phyloP scores from a whole-genome alignment of 2,329 filamentous ascomycete genomes.

The Mycogone perniciosa region DNA sequence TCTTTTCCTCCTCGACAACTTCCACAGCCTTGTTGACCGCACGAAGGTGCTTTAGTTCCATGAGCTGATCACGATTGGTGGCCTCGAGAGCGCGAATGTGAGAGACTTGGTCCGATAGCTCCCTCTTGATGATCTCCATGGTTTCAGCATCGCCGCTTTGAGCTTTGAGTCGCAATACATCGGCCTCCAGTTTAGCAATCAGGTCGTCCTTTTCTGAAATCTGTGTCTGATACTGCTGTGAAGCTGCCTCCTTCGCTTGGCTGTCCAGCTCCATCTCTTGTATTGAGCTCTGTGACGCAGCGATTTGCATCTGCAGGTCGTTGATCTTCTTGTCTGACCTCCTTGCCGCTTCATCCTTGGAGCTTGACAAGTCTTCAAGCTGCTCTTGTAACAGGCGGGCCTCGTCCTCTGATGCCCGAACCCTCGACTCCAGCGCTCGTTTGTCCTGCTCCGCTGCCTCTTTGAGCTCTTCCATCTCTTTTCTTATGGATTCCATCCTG shows the following conservation, averaged over 20 bases:
- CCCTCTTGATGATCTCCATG: conserved; percentile 74
- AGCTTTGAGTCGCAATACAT: conserved; percentile 77
- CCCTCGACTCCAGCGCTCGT: conserved; percentile 60
- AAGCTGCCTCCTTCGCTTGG: conserved; percentile 46
- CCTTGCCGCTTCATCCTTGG: conserved; percentile 64
- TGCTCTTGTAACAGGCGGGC: conserved; percentile 73
- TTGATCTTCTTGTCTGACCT: conserved; percentile 47
- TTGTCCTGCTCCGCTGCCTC: conserved; percentile 49
- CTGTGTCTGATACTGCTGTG: conserved; percentile 59
- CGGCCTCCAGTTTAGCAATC: conserved; percentile 71
- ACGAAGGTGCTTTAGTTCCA: conserved; percentile 75
- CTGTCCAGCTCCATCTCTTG: conserved; percentile 56
- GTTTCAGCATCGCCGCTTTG: conserved; percentile 84
- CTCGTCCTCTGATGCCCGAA: conserved; percentile 66
- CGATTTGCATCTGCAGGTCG: conserved; percentile 48
- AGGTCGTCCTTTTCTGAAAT: conserved; percentile 62
- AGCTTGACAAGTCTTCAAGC: conserved; percentile 60
- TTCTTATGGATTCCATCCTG: conserved; percentile 43
- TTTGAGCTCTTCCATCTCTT: conserved; percentile 47
- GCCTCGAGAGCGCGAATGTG: conserved; percentile 82
- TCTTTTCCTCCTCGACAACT: conserved; percentile 92
- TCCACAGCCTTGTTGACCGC: conserved; percentile 82
- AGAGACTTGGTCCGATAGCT: conserved; percentile 85
- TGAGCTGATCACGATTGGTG: conserved; percentile 69
- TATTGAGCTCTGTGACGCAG: conserved; percentile 39